A percentile compares a stretch with the other conserved stretches of the same genome.
Conservation (phyloP, 2,329 filamentous ascomycete species). For the Mycogone perniciosa region DNA sequence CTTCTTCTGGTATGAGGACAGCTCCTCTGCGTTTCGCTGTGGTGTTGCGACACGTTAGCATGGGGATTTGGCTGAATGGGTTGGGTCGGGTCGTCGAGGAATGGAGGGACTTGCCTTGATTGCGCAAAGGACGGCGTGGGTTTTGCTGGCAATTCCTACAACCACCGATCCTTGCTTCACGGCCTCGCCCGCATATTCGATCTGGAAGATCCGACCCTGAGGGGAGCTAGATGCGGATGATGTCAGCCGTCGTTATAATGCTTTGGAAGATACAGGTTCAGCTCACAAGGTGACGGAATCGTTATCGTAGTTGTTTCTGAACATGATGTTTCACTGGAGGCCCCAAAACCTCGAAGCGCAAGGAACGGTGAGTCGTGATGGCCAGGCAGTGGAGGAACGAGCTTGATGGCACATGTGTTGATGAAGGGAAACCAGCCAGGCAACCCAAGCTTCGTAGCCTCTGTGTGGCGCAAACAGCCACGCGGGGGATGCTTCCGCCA, state of each 20-base stretch:
- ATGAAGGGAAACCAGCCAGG: conserved; percentile 21
- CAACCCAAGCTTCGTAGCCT: conserved; percentile 34
- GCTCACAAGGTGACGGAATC: conserved; percentile 96
- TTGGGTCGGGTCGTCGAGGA: not conserved
- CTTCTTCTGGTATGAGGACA: conserved; percentile 99
- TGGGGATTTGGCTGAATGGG: not conserved
- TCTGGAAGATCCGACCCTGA: conserved; percentile 98
- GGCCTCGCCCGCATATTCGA: conserved; percentile 97
- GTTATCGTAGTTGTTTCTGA: conserved; percentile 99
- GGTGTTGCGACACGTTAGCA: not conserved
- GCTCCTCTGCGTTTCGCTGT: conserved; percentile 96
- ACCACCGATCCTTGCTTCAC: conserved; percentile 99
- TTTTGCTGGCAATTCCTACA: conserved; percentile 95
- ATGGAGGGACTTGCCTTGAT: conserved; percentile 64
- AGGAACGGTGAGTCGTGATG: conserved; percentile 7
- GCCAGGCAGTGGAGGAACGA: conserved; percentile 4
- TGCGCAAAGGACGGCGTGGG: conserved; percentile 90
- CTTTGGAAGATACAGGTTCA: conserved; percentile 7
- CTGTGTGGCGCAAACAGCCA: conserved; percentile 11
- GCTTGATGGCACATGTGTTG: conserved; percentile 5
- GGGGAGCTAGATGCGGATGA: conserved; percentile 65
- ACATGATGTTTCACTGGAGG: conserved; percentile 59
- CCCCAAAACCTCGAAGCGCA: conserved; percentile 5
- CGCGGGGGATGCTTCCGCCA: conserved; percentile 8
- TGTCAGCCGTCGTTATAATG: conserved; percentile 13